A percentile compares a stretch with the other conserved stretches of the same genome.
Conservation (phyloP, 208 protist genomes). For the Leishmania lainsoni region DNA sequence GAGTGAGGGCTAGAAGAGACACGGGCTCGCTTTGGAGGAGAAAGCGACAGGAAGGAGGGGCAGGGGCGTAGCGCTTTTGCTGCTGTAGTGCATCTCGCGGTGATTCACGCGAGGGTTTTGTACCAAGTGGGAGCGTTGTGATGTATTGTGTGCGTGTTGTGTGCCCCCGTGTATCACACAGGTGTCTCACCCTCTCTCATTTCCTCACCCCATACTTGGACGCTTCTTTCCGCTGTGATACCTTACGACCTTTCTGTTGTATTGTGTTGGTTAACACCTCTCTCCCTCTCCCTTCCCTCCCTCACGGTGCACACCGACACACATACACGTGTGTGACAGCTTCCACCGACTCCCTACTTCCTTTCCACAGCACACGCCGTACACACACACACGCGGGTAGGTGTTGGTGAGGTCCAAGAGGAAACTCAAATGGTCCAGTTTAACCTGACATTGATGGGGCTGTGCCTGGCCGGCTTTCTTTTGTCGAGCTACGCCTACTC, state of each 20-base stretch:
- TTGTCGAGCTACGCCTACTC: constrained; percentile 72
- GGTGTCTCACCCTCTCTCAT: neutral
- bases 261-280: neutral
- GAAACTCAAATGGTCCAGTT: constrained; percentile 3
- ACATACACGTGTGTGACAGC: neutral
- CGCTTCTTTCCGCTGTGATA: neutral
- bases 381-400: neutral
- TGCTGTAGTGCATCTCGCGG: neutral
- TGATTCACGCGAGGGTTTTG: neutral
- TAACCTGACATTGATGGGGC: constrained; percentile 30
- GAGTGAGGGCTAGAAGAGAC: neutral
- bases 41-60: neutral
- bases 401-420: neutral
- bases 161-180: neutral
- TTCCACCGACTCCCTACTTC: too few relatives aligned
- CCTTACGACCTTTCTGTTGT: neutral
- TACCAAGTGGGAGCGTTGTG: too few relatives aligned
- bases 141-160: neutral
- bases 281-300: constrained; percentile 1
- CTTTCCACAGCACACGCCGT: neutral
- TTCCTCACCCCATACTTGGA: neutral
- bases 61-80: neutral
- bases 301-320: neutral
- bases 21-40: neutral
- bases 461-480: constrained; percentile 52